phyloP scores from a whole-genome alignment of 2,329 filamentous ascomycete species.

The Colletotrichum tropicale region DNA sequence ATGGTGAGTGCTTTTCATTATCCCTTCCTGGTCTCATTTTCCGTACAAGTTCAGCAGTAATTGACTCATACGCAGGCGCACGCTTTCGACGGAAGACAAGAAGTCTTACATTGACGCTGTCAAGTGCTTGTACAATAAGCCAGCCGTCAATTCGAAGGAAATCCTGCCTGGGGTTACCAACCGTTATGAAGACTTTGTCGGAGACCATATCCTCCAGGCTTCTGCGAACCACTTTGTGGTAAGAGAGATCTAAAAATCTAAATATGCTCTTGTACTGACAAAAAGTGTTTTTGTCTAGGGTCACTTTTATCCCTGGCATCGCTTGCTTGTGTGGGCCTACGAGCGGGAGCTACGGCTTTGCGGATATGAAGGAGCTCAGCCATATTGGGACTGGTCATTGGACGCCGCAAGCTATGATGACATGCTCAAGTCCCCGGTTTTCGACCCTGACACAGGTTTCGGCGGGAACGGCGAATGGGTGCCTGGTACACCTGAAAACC shows the following conservation, averaged over 20 bases:
- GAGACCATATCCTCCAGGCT: not conserved
- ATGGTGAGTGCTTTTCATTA: too few species aligned
- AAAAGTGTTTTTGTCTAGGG: not conserved
- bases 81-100: not conserved
- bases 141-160: not conserved
- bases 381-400: not conserved
- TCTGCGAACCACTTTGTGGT: not conserved
- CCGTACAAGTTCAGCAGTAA: not conserved
- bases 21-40: too few species aligned
- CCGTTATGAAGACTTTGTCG: not conserved
- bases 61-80: not conserved
- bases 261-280: not conserved
- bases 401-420: not conserved
- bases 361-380: not conserved
- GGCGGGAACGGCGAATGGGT: not conserved
- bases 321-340: not conserved
- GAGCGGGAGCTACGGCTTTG: not conserved
- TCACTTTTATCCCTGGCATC: not conserved
- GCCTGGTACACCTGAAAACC: not conserved
- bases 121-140: not conserved
- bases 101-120: not conserved
- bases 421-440: not conserved
- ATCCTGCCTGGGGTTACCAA: not conserved
- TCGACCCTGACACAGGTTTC: not conserved
- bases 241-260: not conserved